Conservation (phyloP, 2,329 filamentous ascomycete genomes). For the Claviceps sp. region DNA sequence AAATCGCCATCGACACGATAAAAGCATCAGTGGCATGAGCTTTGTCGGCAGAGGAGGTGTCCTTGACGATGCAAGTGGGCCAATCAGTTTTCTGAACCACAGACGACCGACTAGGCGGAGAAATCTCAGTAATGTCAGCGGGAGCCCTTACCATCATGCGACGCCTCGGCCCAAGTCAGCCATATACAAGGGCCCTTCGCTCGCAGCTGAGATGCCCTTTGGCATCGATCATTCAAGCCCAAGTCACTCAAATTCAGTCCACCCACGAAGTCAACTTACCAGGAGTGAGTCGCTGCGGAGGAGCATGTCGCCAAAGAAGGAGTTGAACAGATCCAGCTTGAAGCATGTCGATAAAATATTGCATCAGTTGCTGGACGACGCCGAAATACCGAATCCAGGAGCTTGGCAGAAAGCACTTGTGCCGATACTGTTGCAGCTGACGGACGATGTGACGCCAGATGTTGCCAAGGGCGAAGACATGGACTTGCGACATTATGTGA, state of each 20-base stretch:
- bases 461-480: conserved; percentile 86
- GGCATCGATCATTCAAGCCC: conserved; percentile 29
- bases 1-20: conserved; percentile 59
- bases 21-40: conserved; percentile 58
- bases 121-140: conserved; percentile 75
- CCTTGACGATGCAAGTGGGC: conserved; percentile 47
- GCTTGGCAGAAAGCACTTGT: conserved; percentile 86
- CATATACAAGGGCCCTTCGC: conserved; percentile 41
- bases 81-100: conserved; percentile 43
- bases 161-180: conserved; percentile 55
- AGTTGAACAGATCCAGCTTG: conserved; percentile 76
- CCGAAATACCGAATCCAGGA: conserved; percentile 53
- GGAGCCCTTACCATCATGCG: conserved; percentile 49
- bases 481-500: conserved; percentile 94
- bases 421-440: conserved; percentile 79
- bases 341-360: conserved; percentile 79
- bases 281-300: conserved; percentile 75
- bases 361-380: conserved; percentile 68
- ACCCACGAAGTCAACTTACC: conserved; percentile 39
- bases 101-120: conserved; percentile 54
- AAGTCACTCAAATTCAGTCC: conserved; percentile 14
- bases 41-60: conserved; percentile 48
- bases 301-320: conserved; percentile 57
- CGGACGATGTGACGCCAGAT: conserved; percentile 88
- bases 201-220: conserved; percentile 37